Evolutionary conservation across 495 filamentous ascomycete species (phyloP).

Genomic region (Aspergillus campestris): DNA sequence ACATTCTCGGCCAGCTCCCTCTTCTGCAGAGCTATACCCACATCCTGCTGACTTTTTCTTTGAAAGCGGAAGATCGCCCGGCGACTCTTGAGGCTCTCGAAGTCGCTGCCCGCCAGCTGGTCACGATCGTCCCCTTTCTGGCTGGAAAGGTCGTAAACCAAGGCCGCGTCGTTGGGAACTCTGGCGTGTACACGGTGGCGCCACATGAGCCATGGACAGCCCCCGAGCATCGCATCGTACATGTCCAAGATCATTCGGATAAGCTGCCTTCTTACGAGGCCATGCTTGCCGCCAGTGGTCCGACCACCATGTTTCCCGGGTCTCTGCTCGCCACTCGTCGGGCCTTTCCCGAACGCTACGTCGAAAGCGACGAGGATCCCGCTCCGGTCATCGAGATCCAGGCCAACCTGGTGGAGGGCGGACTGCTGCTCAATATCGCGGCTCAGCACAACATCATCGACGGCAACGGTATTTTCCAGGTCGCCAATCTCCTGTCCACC

Average conservation of each 20-base stretch:
- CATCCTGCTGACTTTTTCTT: constrained; percentile 19
- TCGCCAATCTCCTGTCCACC: constrained; percentile 24
- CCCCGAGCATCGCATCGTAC: constrained; percentile 8
- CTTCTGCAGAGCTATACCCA: constrained; percentile 33
- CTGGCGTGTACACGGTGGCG: constrained; percentile 21
- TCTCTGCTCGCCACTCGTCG: constrained; percentile 12
- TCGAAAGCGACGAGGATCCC: constrained; percentile 13
- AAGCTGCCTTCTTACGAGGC: constrained; percentile 15
- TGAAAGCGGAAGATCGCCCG: constrained; percentile 9
- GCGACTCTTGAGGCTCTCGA: constrained; percentile 13
- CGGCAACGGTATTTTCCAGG: constrained; percentile 25
- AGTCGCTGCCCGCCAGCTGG: constrained; percentile 17
- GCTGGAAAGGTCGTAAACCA: constrained; percentile 21
- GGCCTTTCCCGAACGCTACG: constrained; percentile 25
- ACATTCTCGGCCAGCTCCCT: constrained; percentile 32
- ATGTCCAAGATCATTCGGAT: constrained; percentile 17
- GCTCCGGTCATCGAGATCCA: constrained; percentile 26
- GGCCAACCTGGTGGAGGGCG: constrained; percentile 28
- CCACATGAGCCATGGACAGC: constrained; percentile 2
- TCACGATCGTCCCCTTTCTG: constrained; percentile 23
- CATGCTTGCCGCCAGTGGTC: constrained; percentile 11
- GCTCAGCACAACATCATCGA: constrained; percentile 38
- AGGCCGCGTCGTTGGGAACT: constrained; percentile 9
- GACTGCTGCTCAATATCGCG: constrained; percentile 20
- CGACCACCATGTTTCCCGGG: constrained; percentile 23